A percentile compares a stretch with the other conserved stretches of the same genome.
Evolutionary conservation across 345 rosid genomes (phyloP).

Genomic region (Citrus glauca): DNA sequence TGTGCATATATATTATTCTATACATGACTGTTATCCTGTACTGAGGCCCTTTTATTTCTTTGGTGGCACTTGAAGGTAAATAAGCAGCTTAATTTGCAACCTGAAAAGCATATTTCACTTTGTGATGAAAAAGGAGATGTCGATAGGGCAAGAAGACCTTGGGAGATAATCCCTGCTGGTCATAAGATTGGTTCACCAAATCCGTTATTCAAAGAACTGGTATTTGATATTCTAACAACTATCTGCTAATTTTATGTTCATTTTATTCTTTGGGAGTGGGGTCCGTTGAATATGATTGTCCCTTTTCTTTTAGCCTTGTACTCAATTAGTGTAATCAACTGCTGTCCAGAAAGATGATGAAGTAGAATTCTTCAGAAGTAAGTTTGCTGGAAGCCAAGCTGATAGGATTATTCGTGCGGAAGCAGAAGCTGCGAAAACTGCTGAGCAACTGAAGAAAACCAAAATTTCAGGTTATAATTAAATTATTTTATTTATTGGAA

Average conservation of each 20-base stretch:
- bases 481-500: not conserved
- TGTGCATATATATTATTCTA: not conserved
- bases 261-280: not conserved
- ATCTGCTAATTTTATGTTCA: not conserved
- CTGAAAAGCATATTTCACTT: slow-evolving; percentile 51
- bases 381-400: slow-evolving; percentile 89
- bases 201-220: slow-evolving; percentile 82
- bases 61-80: slow-evolving; percentile 51
- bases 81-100: slow-evolving; percentile 80
- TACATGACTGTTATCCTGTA: not conserved
- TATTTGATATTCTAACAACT: slow-evolving; percentile 18
- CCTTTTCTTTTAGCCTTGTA: not conserved
- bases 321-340: slow-evolving; percentile 4
- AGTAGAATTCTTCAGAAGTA: slow-evolving; percentile 54
- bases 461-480: slow-evolving; percentile 54
- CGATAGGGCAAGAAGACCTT: slow-evolving; percentile 55
- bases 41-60: slow-evolving; percentile 2
- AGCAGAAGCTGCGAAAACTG: slow-evolving; percentile 48
- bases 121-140: slow-evolving; percentile 65
- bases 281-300: not conserved
- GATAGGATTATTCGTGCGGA: slow-evolving; percentile 65
- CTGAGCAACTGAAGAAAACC: slow-evolving; percentile 51
- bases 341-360: slow-evolving; percentile 56
- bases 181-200: slow-evolving; percentile 74
- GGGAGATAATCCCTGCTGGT: slow-evolving; percentile 74